Base-by-base conservation (phyloP, 176 grass and related monocot species). In the Musa troglodytarum region DNA sequence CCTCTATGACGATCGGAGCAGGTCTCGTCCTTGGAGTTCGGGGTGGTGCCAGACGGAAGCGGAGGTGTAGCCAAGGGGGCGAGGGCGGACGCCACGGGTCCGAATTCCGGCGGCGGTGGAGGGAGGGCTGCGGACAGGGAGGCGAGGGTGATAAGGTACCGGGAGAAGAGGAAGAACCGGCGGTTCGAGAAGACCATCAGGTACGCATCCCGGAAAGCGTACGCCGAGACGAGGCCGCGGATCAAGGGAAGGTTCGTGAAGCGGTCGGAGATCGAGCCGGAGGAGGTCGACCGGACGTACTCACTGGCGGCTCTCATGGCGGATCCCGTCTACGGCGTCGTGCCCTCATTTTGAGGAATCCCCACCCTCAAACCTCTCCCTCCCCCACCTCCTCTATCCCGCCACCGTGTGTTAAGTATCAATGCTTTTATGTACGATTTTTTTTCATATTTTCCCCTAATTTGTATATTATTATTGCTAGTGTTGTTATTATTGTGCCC, bases 191-290 rank as follows among this genome's bases (percentile, higher is more conserved):
- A 98, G 88, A 98, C 86, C 26, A 93, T 98, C 71, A 86, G 90
- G 25, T 98, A 98, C 77, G 94, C 94, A 15, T 93, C 94, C 9
- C 80, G 94, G 53, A 98, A 98, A 72, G 94, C 94, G 8, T 98
- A 98, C 49, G 94, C 94, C 2, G 94, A 98, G 84, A 85, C 84
- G 64, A 80, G 90, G 78, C 94, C 94, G 4, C 74, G 94, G 21
- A 85, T 98, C 75, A 98, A 98, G 84, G 94, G 94, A 2, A 77
- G 94, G n/a, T 98, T 98, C 56, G 94, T 88, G 54, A 98, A 98
- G 82, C 86, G 94, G 3, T 1, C 72, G 23, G 84, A 89, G 54
- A 29, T 15, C 25, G 89, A 17, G 43, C 64, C 73, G 24, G 88
- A 85, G 24, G 16, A 66, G 21, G 87, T 86, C 0, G 52, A 14